A percentile compares a stretch with the other conserved stretches of the same genome.
phyloP scores from a whole-genome alignment of 495 filamentous ascomycete genomes.

The Aspergillus ostianus region DNA sequence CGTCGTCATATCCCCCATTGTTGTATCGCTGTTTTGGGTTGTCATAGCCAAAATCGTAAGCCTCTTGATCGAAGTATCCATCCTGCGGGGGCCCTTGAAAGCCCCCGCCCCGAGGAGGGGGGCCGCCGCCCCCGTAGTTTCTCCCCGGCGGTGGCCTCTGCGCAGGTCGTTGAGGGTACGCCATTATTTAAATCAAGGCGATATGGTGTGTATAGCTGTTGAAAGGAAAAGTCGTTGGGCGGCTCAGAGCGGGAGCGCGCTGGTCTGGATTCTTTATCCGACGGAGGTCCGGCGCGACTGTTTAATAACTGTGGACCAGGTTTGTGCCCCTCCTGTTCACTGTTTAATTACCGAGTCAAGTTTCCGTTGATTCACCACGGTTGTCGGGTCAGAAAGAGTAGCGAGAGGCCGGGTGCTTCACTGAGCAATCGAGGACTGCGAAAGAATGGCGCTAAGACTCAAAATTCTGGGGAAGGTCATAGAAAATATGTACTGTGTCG shows the following conservation, averaged over 20 bases:
- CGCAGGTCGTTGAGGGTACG: conserved; percentile 29
- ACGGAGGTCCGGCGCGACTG: background rate
- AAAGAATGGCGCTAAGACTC: conserved; percentile 1
- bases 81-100: conserved; percentile 42
- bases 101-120: conserved; percentile 23
- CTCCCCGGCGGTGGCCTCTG: conserved; percentile 50
- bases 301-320: background rate
- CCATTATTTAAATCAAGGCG: conserved; percentile 27
- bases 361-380: background rate
- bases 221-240: conserved; percentile 1
- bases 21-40: conserved; percentile 37
- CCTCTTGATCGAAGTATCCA: conserved; percentile 48
- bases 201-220: background rate
- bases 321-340: background rate
- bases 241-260: background rate
- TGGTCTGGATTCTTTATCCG: conserved; percentile 2
- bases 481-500: conserved; percentile 1
- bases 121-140: conserved; percentile 47
- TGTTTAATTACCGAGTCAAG: background rate
- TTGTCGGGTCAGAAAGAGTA: background rate
- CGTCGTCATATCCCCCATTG: conserved; percentile 42
- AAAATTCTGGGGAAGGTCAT: background rate
- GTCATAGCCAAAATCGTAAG: conserved; percentile 47
- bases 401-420: background rate
- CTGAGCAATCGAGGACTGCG: background rate